A percentile compares a stretch with the other conserved stretches of the same genome.
phyloP scores from a whole-genome alignment of 148 eudicot species.

The Drosera capensis region DNA sequence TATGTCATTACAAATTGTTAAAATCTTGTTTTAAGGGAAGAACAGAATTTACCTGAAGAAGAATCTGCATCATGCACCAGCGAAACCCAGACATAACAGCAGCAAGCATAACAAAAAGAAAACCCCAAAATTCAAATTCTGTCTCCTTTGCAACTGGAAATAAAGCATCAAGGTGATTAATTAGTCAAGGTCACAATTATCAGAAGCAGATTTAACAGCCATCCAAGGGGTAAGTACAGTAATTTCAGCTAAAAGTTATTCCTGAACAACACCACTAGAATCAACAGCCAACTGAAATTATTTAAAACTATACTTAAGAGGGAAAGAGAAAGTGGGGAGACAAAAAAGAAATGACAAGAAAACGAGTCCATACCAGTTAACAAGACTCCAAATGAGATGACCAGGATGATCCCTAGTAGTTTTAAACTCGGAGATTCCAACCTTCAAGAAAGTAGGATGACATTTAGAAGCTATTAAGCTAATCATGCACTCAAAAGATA shows the following conservation, averaged over 20 bases:
- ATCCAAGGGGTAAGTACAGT: not conserved
- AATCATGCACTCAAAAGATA: no score
- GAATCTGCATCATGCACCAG: slow-evolving; percentile 99
- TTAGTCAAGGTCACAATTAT: no score
- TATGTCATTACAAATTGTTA: not conserved
- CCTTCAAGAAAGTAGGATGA: slow-evolving; percentile 20
- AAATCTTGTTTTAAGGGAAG: not conserved
- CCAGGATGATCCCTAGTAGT: slow-evolving; percentile 73
- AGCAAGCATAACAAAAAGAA: slow-evolving; percentile 95
- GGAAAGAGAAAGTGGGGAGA: no score
- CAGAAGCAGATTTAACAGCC: no score
- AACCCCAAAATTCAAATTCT: slow-evolving; percentile 95
- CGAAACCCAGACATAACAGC: slow-evolving; percentile 99
- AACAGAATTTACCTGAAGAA: slow-evolving; percentile 68
- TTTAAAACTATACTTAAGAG: not conserved
- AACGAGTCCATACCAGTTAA: slow-evolving; percentile 52
- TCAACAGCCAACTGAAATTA: not conserved
- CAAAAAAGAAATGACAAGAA: not conserved
- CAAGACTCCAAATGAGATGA: slow-evolving; percentile 69
- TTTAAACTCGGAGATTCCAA: slow-evolving; percentile 90
- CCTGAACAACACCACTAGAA: not conserved
- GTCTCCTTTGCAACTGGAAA: slow-evolving; percentile 79
- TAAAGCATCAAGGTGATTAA: slow-evolving; percentile 3
- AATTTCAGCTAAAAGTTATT: not conserved
- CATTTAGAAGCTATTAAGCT: no score